These are phyloP conservation scores for Trichophyton mentagrophytes DNA, from an alignment of 2,329 filamentous ascomycete genomes.

Conservation along the genomic window DNA sequence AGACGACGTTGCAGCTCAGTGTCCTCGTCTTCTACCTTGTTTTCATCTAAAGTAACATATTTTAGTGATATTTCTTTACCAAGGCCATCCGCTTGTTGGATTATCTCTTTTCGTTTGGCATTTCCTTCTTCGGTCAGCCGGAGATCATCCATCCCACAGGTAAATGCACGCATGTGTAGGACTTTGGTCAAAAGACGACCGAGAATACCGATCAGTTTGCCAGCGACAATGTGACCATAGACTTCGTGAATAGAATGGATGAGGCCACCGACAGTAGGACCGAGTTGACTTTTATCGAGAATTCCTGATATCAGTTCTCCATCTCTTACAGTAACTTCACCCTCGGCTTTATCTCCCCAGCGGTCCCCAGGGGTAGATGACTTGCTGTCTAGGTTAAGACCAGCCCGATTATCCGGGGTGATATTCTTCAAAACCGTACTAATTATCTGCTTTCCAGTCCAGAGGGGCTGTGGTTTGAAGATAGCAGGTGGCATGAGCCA, in stretches of 20 bases:
- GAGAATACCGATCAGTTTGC: conserved; percentile 76
- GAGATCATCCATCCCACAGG: conserved; percentile 93
- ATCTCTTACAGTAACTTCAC: conserved; percentile 65
- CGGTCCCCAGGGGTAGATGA: conserved; percentile 64
- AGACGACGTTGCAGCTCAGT: conserved; percentile 63
- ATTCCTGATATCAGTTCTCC: conserved; percentile 84
- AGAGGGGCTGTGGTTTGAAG: conserved; percentile 65
- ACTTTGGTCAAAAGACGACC: conserved; percentile 81
- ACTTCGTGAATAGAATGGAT: conserved; percentile 88
- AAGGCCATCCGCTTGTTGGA: conserved; percentile 54
- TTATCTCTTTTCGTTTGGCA: conserved; percentile 50
- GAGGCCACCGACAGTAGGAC: conserved; percentile 71
- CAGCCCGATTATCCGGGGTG: conserved; percentile 59
- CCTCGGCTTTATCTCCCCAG: conserved; percentile 61
- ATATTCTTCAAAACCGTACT: conserved; percentile 90
- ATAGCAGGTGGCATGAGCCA: conserved; percentile 69
- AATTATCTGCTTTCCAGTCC: conserved; percentile 95
- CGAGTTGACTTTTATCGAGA: conserved; percentile 89
- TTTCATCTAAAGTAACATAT: conserved; percentile 70
- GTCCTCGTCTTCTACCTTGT: conserved; percentile 49
- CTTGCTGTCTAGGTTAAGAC: conserved; percentile 66
- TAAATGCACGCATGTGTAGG: conserved; percentile 87
- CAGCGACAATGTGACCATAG: conserved; percentile 76
- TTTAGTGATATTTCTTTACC: conserved; percentile 71
- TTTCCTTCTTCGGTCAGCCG: conserved; percentile 73